Evolutionary conservation across 164 flowering plant genomes (phyloP), one percentile per base, ranked within the genome.

Genomic region (Magnolia changhungtana): DNA sequence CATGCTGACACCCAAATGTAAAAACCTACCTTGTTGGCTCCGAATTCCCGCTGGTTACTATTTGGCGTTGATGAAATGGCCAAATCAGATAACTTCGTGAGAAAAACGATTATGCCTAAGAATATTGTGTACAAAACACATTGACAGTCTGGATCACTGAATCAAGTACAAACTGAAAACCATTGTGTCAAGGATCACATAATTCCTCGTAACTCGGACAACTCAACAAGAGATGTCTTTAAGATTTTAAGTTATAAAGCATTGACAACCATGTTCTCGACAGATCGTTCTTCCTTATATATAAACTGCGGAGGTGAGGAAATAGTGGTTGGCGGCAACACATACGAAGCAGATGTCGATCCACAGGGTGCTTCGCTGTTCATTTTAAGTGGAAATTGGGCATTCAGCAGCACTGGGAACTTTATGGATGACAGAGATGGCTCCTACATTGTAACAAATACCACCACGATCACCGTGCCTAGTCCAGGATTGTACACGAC

Each of bases 301-400:
- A 86, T 94, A 58, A 94, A 94, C 80, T 89, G 91, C 81, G 98
- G 98, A 64, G 98, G 98, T 78, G 49, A 69, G 23, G 89, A 87
- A 65, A 64, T 65, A 3, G 21, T 81, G 58, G 61, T 55, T 16
- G 61, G 18, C 13, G 18, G 61, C 61, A 55, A 55, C 18, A 74
- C 37, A 31, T 94, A 85, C 78, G 86, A 86, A 79, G 97, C 85
- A 67, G 98, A 91, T 83, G 72, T 49, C 37, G 81, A 83, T 31
- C 74, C 63, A 58, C 92, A 88, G 68, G 90, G 90, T 31, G 31
- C 87, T 52, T 88, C 95, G 50, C 83, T 67, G 58, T 87, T 73
- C 75, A 83, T 72, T 58, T 69, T n/a, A 31, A 75, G 71, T 77
- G 65, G 79, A 49, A 74, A 82, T 51, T 93, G 97, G 96, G 94